Evolutionary conservation across 345 rosid genomes (phyloP).

Genomic region (Eucalyptus regnans): DNA sequence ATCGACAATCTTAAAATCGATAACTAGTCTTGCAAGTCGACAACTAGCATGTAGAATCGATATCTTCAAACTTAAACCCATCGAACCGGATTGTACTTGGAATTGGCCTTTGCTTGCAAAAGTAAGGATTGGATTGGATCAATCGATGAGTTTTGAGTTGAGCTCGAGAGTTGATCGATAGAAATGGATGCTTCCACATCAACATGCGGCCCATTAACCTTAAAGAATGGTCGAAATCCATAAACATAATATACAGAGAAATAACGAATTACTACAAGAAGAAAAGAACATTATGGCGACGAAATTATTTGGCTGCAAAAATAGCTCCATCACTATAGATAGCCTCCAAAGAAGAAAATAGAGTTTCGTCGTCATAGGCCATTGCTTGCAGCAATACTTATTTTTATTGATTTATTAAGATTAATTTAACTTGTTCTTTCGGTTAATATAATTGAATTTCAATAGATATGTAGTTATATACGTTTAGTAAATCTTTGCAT

Average conservation of each 20-base stretch:
- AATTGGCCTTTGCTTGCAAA: not conserved
- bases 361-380: not conserved
- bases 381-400: not conserved
- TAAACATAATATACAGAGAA: not conserved
- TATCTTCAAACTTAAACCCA: not conserved
- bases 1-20: not conserved
- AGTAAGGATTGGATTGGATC: not conserved
- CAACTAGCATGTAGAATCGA: not conserved
- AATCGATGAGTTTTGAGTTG: not conserved
- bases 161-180: not conserved
- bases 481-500: not conserved
- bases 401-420: not conserved
- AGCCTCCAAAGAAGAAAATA: not conserved
- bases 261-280: not conserved
- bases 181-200: not conserved
- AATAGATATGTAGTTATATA: not conserved
- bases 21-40: not conserved
- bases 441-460: not conserved
- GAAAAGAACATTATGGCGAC: not conserved
- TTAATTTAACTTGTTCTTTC: not conserved
- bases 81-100: fast-evolving
- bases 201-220: not conserved
- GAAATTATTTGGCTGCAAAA: not conserved
- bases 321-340: not conserved
- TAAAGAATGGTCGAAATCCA: not conserved